Base-by-base conservation (phyloP, 2,329 filamentous ascomycete genomes). In the Penicillium italicum region DNA sequence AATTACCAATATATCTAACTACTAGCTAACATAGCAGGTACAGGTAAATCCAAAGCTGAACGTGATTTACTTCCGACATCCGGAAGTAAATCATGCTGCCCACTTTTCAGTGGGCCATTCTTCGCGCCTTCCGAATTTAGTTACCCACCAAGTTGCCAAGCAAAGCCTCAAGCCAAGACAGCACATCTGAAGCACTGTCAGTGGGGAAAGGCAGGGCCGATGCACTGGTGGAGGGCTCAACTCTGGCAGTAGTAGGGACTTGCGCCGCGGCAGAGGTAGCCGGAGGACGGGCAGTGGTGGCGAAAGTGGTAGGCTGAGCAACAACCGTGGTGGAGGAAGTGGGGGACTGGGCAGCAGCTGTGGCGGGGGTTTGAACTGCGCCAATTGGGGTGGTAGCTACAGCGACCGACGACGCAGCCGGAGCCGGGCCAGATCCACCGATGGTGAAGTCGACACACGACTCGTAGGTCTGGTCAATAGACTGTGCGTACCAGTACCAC, bases 381-480 rank as follows among this genome's bases (percentile, higher is more conserved):
- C 10, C 41, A 46, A 48, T 12, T 12, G 42, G 30, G n/a, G 34
- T 30, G 2, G 43, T 30, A 16, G 53, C 38, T 41, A 44, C 31
- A 11, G 50, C 48, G 7, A 31, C n/a, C n/a, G 22, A 26, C 16
- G 55, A 48, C 2, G 56, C n/a, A 16, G 38, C 22, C 12, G 49
- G 12, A 37, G 34, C 43, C 2, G 58, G 54, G 51, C 55, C 55
- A 12, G 63, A 64, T 24, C 63, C 67, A 30, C 61, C 59, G 24
- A 69, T 44, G 33, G 67, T 70, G 50, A 72, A 72, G 34, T 72
- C 70, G 51, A 72, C 51, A 56, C 70, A 72, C 20, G 69, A 70
- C 64, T 72, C 68, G 31, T 72, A 72, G 51, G 70, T 72, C 67
- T 72, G 69, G 44, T 70, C 67, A 30, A 71, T 68, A 5, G 66